Evolutionary conservation across 805 yeast species (phyloP).

Genomic region (Yamadazyma olivae): DNA sequence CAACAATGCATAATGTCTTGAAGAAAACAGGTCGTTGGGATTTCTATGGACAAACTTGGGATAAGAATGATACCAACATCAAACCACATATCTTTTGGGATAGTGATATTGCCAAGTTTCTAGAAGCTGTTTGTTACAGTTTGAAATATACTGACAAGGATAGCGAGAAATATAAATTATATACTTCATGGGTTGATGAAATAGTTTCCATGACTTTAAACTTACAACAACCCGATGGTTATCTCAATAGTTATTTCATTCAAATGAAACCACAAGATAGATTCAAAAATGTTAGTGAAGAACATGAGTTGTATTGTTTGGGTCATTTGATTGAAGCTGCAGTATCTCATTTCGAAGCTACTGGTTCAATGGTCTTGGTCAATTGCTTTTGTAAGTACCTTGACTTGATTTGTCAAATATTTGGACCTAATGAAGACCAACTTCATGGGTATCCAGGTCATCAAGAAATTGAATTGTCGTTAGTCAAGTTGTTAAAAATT

Average conservation of each 20-base stretch:
- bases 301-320: constrained; percentile 16
- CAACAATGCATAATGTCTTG: constrained; percentile 15
- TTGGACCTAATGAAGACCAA: constrained; percentile 16
- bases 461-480: constrained; percentile 21
- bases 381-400: constrained; percentile 16
- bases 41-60: constrained; percentile 6
- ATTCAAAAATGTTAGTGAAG: constrained; percentile 20
- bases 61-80: background rate
- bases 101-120: constrained; percentile 20
- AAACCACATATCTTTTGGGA: constrained; percentile 23
- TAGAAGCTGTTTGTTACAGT: constrained; percentile 18
- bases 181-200: constrained; percentile 15
- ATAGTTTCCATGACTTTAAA: constrained; percentile 14
- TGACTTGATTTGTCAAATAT: constrained; percentile 13
- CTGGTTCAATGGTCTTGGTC: constrained; percentile 14
- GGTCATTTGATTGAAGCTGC: constrained; percentile 23
- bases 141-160: constrained; percentile 12
- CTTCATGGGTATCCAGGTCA: constrained; percentile 23
- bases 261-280: constrained; percentile 21
- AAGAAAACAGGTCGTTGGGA: constrained; percentile 20
- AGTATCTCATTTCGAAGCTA: constrained; percentile 16
- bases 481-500: constrained; percentile 16
- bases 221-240: constrained; percentile 22
- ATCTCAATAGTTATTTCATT: constrained; percentile 18
- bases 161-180: constrained; percentile 7